Evolutionary conservation across 116 monocot species (phyloP).

Genomic region (Papilionanthe hybrid): DNA sequence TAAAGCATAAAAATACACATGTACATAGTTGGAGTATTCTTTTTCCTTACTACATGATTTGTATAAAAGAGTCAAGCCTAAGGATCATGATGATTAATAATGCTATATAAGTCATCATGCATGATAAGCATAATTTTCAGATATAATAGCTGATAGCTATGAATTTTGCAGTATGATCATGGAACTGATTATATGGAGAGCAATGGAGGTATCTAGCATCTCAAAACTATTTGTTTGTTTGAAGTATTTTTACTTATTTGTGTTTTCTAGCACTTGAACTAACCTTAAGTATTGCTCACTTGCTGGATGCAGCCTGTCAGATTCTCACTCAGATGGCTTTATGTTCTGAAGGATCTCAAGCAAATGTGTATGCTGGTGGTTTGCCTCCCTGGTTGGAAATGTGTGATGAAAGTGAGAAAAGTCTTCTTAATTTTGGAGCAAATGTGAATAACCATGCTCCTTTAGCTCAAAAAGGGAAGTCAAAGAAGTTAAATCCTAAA

Average conservation of each 20-base stretch:
- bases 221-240: background rate
- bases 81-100: background rate
- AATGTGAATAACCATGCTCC: conserved; percentile 3
- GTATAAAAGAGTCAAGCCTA: no score
- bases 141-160: background rate
- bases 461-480: conserved; percentile 25
- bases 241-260: background rate
- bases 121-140: background rate
- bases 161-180: conserved; percentile 29
- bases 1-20: background rate
- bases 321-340: conserved; percentile 21
- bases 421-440: conserved; percentile 12
- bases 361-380: conserved; percentile 51
- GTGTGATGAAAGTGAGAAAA: conserved; percentile 30
- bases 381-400: conserved; percentile 70
- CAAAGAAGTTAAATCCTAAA: conserved; percentile 76
- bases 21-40: background rate
- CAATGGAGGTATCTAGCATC: conserved; percentile 30
- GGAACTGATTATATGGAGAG: conserved; percentile 18
- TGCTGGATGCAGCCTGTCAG: conserved; percentile 18
- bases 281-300: background rate
- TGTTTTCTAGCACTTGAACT: background rate
- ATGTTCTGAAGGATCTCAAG: conserved; percentile 26
- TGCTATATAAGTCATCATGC: background rate
- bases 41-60: background rate